Evolutionary conservation across 129 eudicot species (phyloP).

Genomic region (Flaveria linearis): DNA sequence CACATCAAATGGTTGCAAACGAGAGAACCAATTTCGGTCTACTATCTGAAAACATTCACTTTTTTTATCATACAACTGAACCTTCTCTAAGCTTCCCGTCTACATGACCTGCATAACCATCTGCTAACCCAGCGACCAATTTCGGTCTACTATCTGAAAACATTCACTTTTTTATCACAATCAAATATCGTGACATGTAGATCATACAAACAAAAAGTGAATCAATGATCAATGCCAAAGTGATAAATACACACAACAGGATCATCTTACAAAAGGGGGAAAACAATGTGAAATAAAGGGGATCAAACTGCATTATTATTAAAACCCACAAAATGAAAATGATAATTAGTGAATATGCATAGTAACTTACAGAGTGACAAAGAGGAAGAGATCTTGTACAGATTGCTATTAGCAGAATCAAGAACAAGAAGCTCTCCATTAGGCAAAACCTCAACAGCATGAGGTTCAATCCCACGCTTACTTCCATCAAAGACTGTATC

Average conservation of each 20-base stretch:
- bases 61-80: no score
- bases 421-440: constrained; percentile 89
- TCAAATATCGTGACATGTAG: neutral
- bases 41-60: no score
- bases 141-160: constrained; percentile 85
- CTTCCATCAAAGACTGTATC: constrained; percentile 99
- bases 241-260: neutral
- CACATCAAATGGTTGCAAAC: no score
- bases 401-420: constrained; percentile 91
- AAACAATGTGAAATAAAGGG: no score
- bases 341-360: no score
- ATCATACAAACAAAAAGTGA: neutral
- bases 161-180: neutral
- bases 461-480: constrained; percentile 97
- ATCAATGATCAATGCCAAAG: neutral
- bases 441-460: constrained; percentile 69
- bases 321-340: neutral
- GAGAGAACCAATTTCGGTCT: no score
- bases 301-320: no score
- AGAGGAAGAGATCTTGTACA: constrained; percentile 91
- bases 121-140: constrained; percentile 85
- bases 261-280: no score
- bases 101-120: constrained; percentile 89
- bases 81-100: constrained; percentile 88
- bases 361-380: constrained; percentile 76